Evolutionary conservation across 805 yeast species (phyloP).

Genomic region (Saccharomycopsis sp.): DNA sequence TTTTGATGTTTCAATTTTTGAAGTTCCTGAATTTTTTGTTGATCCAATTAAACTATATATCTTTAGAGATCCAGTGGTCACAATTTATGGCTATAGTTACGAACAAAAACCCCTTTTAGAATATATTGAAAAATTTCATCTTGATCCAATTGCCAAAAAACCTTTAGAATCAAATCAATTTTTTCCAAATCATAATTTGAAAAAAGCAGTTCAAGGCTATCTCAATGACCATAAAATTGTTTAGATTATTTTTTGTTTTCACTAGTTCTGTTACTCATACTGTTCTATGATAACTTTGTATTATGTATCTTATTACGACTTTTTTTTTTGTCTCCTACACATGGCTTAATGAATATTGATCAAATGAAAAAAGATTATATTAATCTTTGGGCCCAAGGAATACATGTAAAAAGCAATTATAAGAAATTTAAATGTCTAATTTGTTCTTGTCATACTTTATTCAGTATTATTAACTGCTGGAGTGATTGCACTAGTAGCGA

Average conservation of each 20-base stretch:
- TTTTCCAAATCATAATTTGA: not conserved
- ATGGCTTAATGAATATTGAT: too few relatives aligned
- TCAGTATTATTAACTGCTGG: too few relatives aligned
- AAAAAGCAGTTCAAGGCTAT: not conserved
- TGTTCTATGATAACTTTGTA: not conserved
- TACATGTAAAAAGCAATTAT: too few relatives aligned
- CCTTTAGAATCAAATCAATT: not conserved
- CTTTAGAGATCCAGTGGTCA: not conserved
- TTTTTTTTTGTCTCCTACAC: too few relatives aligned
- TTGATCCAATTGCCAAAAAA: conserved; percentile 1
- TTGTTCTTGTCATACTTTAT: too few relatives aligned
- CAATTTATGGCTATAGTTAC: not conserved
- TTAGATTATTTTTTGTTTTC: too few relatives aligned
- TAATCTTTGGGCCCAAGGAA: too few relatives aligned
- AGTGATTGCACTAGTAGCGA: too few relatives aligned
- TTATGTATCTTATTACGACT: not conserved
- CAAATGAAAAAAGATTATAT: too few relatives aligned
- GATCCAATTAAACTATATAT: not conserved
- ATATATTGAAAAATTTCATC: not conserved
- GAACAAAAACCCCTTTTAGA: not conserved
- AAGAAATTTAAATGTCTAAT: too few relatives aligned
- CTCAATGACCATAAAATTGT: not conserved
- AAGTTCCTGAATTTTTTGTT: conserved; percentile 1
- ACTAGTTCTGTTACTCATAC: not conserved
- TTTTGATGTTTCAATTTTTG: not conserved